Evolutionary conservation across 2,329 filamentous ascomycete species (phyloP), one percentile per base, ranked within the genome.

Genomic region (Phoma sp.): DNA sequence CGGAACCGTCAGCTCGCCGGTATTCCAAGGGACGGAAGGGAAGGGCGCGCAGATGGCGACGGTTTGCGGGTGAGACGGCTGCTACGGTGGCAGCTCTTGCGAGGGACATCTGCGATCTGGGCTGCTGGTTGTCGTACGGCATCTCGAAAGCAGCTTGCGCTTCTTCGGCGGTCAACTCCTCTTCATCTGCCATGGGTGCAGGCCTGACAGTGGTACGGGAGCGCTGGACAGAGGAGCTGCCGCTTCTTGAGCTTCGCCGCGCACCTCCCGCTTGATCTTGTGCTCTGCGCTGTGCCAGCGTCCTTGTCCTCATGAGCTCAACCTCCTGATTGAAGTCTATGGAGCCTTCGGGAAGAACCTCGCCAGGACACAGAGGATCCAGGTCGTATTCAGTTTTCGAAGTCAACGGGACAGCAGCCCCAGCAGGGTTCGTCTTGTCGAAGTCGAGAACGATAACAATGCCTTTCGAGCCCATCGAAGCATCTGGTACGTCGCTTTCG

Each of bases 11-110:
- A 11, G 88, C 87, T 40, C 88, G 83, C 39, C 86, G 83, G 68
- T 89, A 89, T 62, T 87, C 85, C 78, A 63, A 79, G 76, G 62
- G 82, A 77, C 47, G 82, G 75, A 36, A 84, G 77, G 43, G 82
- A 78, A 60, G 85, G 25, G 75, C 71, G n/a, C 74, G 86, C 60
- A 91, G 82, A 42, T 89, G 82, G 23, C 85, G 83, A 50, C 89
- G 86, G 62, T 86, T 91, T 10, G 86, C 85, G 29, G 90, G 89
- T 18, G 89, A 89, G n/a, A 89, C 89, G 2, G 81, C 82, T 25
- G 74, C 74, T 6, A 77, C 74, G 13, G 75, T 77, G 4, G 88
- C 75, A 13, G 75, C 75, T 58, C 75, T 64, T 11, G 73, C 68
- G 9, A 77, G 55, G 5, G 73, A 75, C 58, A 69, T 66, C 32